Evolutionary conservation across 495 filamentous ascomycete species (phyloP), one percentile per base, ranked within the genome.

Genomic region (Penicillium taxi): DNA sequence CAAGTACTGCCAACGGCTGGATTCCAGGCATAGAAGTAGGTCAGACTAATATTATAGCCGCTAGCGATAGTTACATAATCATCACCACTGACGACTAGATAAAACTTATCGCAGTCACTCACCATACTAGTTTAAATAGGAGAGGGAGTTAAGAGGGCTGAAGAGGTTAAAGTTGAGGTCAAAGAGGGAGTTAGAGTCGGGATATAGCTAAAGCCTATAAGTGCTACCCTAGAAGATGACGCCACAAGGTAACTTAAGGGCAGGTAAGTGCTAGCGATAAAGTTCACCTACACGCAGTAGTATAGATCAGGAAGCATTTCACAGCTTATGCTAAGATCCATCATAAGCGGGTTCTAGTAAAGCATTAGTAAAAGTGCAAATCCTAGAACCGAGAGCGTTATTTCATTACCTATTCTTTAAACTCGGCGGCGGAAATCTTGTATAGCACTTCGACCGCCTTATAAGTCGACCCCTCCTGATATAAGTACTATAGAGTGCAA

Each of bases 11-110:
- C 46, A 6, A 50, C 32, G 0, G 36, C 35, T 11, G 50, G 37
- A 19, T 50, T 50, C 50, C 50, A 53, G 2, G 18, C 16, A n/a
- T 37, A 36, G 17, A 49, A 42, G 7, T 47, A 5, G 9, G 28
- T 17, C 9, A 31, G 11, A n/a, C n/a, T n/a, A n/a, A n/a, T n/a
- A n/a, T n/a, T n/a, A n/a, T n/a, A n/a, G n/a, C n/a, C n/a, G n/a
- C n/a, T n/a, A n/a, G n/a, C n/a, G n/a, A n/a, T n/a, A n/a, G n/a
- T n/a, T n/a, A n/a, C n/a, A n/a, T n/a, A n/a, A n/a, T n/a, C n/a
- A n/a, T n/a, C n/a, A n/a, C n/a, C n/a, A n/a, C n/a, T n/a, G n/a
- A n/a, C n/a, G n/a, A n/a, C n/a, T n/a, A n/a, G n/a, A n/a, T n/a
- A n/a, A n/a, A n/a, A n/a, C n/a, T n/a, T n/a, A n/a, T n/a, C n/a